A percentile compares a stretch with the other conserved stretches of the same genome.
Conservation (phyloP, 768 basidiomycete species). For the Trametes cinnabarina region DNA sequence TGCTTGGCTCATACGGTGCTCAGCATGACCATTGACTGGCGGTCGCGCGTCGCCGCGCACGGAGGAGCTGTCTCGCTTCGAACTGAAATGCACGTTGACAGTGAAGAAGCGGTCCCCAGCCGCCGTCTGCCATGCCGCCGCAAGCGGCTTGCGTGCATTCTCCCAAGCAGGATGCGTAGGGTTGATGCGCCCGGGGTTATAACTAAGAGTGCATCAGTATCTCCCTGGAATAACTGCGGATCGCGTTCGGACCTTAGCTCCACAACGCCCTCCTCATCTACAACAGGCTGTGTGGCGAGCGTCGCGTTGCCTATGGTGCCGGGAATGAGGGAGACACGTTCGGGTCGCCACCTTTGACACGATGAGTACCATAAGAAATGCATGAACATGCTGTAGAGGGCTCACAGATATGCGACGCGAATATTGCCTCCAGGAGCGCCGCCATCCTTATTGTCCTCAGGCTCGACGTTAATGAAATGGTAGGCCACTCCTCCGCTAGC, state of each 20-base stretch:
- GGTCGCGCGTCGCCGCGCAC: slow-evolving; percentile 56
- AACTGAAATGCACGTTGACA: slow-evolving; percentile 58
- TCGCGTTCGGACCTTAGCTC: slow-evolving; percentile 39
- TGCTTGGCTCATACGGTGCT: slow-evolving; percentile 49
- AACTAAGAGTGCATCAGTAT: slow-evolving; percentile 34
- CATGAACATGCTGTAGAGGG: no score
- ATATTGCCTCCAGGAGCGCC: slow-evolving; percentile 65
- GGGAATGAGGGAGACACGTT: slow-evolving; percentile 46
- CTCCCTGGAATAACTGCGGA: slow-evolving; percentile 1
- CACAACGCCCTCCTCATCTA: slow-evolving; percentile 33
- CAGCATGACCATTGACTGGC: slow-evolving; percentile 53
- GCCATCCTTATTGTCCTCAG: slow-evolving; percentile 54
- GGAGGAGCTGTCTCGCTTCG: slow-evolving; percentile 56
- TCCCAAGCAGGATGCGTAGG: slow-evolving; percentile 55
- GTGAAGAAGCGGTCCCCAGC: slow-evolving; percentile 50
- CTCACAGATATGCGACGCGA: slow-evolving; percentile 54
- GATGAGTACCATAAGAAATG: no score
- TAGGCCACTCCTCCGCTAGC: slow-evolving; percentile 42
- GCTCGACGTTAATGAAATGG: slow-evolving; percentile 48
- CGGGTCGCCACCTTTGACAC: slow-evolving; percentile 44
- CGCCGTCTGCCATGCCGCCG: slow-evolving; percentile 52
- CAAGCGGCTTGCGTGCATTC: slow-evolving; percentile 57
- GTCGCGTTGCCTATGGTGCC: slow-evolving; percentile 49
- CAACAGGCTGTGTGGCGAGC: slow-evolving; percentile 40
- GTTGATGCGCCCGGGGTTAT: slow-evolving; percentile 63